Evolutionary conservation across 2,329 filamentous ascomycete species (phyloP).

Genomic region (Neofusicoccum sp.): DNA sequence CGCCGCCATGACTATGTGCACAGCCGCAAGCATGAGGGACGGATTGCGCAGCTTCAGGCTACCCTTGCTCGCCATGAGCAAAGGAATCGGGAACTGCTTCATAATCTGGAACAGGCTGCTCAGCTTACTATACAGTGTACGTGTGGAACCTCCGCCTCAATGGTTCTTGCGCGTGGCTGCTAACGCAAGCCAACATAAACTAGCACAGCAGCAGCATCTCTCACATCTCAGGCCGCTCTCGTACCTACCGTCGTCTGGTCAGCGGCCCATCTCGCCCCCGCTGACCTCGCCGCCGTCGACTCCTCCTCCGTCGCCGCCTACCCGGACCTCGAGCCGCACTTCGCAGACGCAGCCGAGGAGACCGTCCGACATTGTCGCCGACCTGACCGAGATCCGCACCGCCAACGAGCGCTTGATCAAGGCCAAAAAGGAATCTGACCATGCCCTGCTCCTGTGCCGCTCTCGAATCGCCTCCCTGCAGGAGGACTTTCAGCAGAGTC

Average conservation of each 20-base stretch:
- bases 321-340: constrained; percentile 10
- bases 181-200: constrained; percentile 15
- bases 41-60: constrained; percentile 32
- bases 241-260: background rate
- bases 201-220: constrained; percentile 10
- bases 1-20: constrained; percentile 33
- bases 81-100: constrained; percentile 37
- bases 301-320: constrained; percentile 20
- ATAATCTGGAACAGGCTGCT: constrained; percentile 36
- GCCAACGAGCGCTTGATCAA: constrained; percentile 35
- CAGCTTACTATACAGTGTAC: constrained; percentile 36
- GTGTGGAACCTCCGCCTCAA: constrained; percentile 16
- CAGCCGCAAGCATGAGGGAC: constrained; percentile 26
- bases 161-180: constrained; percentile 9
- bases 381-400: constrained; percentile 30
- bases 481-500: constrained; percentile 20
- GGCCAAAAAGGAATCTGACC: constrained; percentile 38
- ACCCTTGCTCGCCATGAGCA: constrained; percentile 33
- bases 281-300: constrained; percentile 7
- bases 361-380: constrained; percentile 6
- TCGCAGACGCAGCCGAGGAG: background rate
- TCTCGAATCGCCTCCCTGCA: constrained; percentile 32
- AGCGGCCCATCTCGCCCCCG: constrained; percentile 4
- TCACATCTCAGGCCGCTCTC: background rate
- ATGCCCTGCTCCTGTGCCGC: constrained; percentile 35